Evolutionary conservation across 129 eudicot genomes (phyloP).

Genomic region (Lonicera japonica): DNA sequence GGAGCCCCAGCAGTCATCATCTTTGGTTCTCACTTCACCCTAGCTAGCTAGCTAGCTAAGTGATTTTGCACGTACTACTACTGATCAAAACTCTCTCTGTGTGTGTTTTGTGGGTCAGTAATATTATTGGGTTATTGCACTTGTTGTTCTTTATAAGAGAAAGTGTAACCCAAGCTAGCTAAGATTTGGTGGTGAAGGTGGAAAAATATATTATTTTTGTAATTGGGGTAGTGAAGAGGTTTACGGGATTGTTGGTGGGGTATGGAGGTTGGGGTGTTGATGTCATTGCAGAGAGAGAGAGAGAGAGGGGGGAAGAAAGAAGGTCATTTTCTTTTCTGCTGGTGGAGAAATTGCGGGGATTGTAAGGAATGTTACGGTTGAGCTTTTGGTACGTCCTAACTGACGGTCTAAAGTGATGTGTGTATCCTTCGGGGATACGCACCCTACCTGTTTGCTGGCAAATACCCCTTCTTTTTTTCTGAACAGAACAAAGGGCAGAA

Average conservation of each 20-base stretch:
- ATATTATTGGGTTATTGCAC: not conserved
- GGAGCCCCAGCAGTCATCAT: constrained; percentile 90
- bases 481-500: no score
- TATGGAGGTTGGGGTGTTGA: constrained; percentile 56
- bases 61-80: not conserved
- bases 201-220: no score
- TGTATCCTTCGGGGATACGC: no score
- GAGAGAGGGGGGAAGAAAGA: constrained; percentile 35
- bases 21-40: constrained; percentile 15
- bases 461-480: no score
- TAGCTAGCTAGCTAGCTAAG: constrained; percentile 2
- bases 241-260: constrained; percentile 40
- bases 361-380: constrained; percentile 66
- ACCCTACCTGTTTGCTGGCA: no score
- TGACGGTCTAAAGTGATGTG: not conserved
- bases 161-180: constrained; percentile 9
- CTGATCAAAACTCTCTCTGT: not conserved
- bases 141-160: constrained; percentile 17
- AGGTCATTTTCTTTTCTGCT: constrained; percentile 21
- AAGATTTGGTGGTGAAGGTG: constrained; percentile 9
- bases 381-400: constrained; percentile 36
- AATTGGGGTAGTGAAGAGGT: constrained; percentile 30
- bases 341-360: constrained; percentile 70
- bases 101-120: not conserved
- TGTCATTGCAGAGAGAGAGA: constrained; percentile 27